Conservation (phyloP, 176 grass and related monocot species). For the Bromus sterilis region DNA sequence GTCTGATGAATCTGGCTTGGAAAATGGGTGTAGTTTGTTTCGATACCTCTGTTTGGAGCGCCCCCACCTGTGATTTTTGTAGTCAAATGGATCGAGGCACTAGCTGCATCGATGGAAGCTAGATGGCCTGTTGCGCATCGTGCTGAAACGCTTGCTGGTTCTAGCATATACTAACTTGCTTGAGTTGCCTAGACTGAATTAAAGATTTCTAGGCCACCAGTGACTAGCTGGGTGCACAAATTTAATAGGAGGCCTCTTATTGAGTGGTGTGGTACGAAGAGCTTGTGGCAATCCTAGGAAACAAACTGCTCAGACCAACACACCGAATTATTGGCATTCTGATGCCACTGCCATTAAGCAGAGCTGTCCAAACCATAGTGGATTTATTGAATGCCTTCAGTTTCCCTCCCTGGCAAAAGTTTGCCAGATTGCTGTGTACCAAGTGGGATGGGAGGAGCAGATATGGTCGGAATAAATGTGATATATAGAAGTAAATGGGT, state of each 20-base stretch:
- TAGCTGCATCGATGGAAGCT: neutral
- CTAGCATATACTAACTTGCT: neutral
- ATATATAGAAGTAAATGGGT: neutral
- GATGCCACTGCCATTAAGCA: neutral
- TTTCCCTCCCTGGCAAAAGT: neutral
- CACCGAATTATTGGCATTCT: neutral
- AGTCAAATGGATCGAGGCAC: neutral
- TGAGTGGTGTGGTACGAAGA: neutral
- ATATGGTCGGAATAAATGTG: neutral
- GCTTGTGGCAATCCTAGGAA: neutral
- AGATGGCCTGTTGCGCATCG: neutral
- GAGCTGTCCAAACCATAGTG: neutral
- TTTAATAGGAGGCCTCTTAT: neutral
- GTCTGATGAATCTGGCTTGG: neutral
- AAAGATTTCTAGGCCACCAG: neutral
- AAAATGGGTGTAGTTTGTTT: conserved; percentile 17
- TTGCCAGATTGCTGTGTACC: neutral
- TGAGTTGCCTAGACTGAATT: neutral
- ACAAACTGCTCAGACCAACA: neutral
- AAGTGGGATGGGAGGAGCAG: neutral
- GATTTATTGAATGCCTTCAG: neutral
- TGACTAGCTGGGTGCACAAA: neutral
- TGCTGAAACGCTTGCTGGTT: neutral
- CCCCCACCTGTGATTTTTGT: neutral
- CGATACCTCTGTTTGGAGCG: neutral